A percentile compares a stretch with the other conserved stretches of the same genome.
Conservation (phyloP, 2,329 filamentous ascomycete genomes). For the Triangularia verruculosa region DNA sequence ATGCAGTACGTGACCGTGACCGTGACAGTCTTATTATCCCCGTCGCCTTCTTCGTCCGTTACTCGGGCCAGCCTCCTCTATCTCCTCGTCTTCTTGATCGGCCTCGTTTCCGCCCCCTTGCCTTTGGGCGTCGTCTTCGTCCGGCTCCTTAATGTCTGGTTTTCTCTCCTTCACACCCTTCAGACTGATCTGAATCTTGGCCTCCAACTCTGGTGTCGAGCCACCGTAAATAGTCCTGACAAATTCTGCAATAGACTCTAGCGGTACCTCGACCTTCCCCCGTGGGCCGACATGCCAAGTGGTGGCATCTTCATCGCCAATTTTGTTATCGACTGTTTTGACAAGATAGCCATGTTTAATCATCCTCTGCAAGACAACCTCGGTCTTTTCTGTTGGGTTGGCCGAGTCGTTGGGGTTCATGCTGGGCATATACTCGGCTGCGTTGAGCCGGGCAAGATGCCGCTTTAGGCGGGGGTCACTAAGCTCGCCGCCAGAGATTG, state of each 20-base stretch:
- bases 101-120: constrained; percentile 22
- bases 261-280: constrained; percentile 79
- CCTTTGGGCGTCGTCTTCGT: constrained; percentile 28
- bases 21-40: constrained; percentile 5
- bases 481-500: constrained; percentile 68
- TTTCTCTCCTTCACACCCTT: constrained; percentile 42
- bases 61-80: constrained; percentile 20
- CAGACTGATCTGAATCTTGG: constrained; percentile 59
- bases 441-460: constrained; percentile 71
- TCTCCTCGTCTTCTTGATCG: constrained; percentile 16
- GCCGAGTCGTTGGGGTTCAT: constrained; percentile 44
- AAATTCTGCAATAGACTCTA: constrained; percentile 70
- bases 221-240: constrained; percentile 60
- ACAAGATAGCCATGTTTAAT: constrained; percentile 81
- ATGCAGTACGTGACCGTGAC: constrained; percentile 12
- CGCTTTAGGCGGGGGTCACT: constrained; percentile 76
- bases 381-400: constrained; percentile 53
- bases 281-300: constrained; percentile 84
- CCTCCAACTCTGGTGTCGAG: constrained; percentile 53
- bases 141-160: constrained; percentile 21
- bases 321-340: constrained; percentile 62
- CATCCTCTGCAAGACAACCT: constrained; percentile 70
- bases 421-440: constrained; percentile 67
- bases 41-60: constrained; percentile 16
- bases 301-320: constrained; percentile 69